These are phyloP conservation scores for Atkinsonella texensis DNA, from an alignment of 2,329 filamentous ascomycete genomes.

Conservation along the genomic window DNA sequence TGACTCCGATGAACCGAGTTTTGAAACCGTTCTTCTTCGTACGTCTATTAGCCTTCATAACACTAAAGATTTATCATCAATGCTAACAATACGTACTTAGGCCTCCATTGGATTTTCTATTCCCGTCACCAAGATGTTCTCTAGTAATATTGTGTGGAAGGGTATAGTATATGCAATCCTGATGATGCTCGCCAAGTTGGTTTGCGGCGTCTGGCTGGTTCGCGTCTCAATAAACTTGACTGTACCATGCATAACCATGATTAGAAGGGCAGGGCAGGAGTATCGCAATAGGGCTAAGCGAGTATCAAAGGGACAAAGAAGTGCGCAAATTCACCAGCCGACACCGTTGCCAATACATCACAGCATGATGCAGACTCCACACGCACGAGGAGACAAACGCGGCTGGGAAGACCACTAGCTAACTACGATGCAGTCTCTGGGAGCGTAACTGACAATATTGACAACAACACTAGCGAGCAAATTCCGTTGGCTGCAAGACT, in stretches of 20 bases:
- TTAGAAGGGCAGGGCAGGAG: neutral
- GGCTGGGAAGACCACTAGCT: neutral
- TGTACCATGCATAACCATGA: neutral
- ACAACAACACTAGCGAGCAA: neutral
- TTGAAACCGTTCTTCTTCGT: constrained; percentile 66
- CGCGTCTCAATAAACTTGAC: constrained; percentile 8
- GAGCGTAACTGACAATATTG: neutral
- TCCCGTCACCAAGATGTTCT: constrained; percentile 59
- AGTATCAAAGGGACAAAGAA: neutral
- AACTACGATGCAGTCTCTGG: neutral
- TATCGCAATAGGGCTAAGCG: too few species aligned
- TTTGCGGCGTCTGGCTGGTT: constrained; percentile 48
- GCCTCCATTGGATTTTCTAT: constrained; percentile 63
- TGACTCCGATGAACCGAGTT: constrained; percentile 31
- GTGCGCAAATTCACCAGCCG: neutral
- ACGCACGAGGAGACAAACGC: neutral
- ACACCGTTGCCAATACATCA: neutral
- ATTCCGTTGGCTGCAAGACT: constrained; percentile 9
- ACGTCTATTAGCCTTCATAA: neutral
- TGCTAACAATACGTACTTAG: neutral
- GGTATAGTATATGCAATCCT: constrained; percentile 60
- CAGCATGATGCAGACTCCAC: neutral
- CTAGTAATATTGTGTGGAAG: constrained; percentile 52
- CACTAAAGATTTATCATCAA: neutral
- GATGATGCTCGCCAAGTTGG: constrained; percentile 53